These are phyloP conservation scores for Yamadazyma kitorensis DNA, from an alignment of 805 yeast species.

Conservation along the genomic window DNA sequence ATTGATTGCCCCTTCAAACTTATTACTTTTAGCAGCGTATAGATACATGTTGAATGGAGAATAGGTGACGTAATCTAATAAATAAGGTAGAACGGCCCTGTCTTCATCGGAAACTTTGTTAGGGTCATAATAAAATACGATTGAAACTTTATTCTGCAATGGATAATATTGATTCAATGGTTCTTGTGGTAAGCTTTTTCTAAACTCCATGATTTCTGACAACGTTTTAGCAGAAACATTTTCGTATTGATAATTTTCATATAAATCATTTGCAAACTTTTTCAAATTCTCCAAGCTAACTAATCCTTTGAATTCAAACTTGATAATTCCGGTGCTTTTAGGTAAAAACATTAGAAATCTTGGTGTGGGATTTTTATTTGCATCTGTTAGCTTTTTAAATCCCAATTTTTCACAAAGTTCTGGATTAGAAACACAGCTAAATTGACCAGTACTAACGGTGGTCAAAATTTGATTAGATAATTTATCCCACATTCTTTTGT, in stretches of 20 bases:
- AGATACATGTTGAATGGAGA: constrained; percentile 54
- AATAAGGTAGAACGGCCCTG: constrained; percentile 54
- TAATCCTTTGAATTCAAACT: constrained; percentile 43
- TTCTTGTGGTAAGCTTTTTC: constrained; percentile 24
- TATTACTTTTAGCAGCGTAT: constrained; percentile 48
- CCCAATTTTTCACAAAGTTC: constrained; percentile 54
- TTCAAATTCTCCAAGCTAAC: constrained; percentile 31
- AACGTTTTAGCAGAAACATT: constrained; percentile 26
- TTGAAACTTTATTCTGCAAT: constrained; percentile 42
- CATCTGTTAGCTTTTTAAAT: constrained; percentile 27
- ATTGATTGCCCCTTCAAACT: constrained; percentile 36
- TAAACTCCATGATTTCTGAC: constrained; percentile 27
- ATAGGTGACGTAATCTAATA: constrained; percentile 55
- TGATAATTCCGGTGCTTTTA: constrained; percentile 42
- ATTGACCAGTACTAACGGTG: constrained; percentile 47
- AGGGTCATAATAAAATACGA: constrained; percentile 54
- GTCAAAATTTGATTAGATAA: constrained; percentile 47
- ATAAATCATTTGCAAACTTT: constrained; percentile 46
- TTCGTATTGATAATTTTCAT: constrained; percentile 44
- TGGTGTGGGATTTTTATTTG: constrained; percentile 27
- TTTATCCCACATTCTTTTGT: constrained; percentile 56
- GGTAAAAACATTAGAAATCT: constrained; percentile 53
- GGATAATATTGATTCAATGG: constrained; percentile 37
- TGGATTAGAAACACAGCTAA: constrained; percentile 55
- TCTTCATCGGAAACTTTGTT: constrained; percentile 58